These are phyloP conservation scores for Tricladium varicosporioides DNA, from an alignment of 2,329 filamentous ascomycete genomes.

Conservation along the genomic window DNA sequence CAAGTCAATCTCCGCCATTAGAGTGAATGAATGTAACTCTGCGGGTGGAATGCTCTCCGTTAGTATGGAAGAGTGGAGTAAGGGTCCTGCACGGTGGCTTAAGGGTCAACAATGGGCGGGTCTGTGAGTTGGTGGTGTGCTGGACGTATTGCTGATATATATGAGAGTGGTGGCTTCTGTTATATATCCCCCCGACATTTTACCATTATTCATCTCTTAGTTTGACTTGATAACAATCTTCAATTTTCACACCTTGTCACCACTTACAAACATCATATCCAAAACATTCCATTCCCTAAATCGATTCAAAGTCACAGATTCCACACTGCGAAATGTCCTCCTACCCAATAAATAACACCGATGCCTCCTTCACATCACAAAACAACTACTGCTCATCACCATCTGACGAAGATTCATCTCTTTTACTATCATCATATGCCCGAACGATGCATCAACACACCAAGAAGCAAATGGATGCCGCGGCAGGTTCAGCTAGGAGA, in stretches of 20 bases:
- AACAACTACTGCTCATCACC: background rate
- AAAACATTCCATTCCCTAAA: background rate
- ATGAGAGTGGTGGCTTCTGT: too few relatives aligned
- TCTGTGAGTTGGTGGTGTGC: too few relatives aligned
- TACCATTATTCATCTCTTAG: too few relatives aligned
- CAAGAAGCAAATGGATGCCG: constrained; percentile 62
- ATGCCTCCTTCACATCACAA: background rate
- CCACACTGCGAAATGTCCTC: background rate
- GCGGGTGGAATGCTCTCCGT: too few relatives aligned
- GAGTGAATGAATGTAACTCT: too few relatives aligned
- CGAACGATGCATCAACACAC: constrained; percentile 64
- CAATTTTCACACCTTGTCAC: background rate
- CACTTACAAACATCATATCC: background rate
- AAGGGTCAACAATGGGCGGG: too few relatives aligned
- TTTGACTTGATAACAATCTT: too few relatives aligned
- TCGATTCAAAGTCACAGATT: background rate
- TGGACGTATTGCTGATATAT: too few relatives aligned
- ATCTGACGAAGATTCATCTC: background rate
- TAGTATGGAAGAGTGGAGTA: too few relatives aligned
- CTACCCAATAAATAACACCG: background rate
- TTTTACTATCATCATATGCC: constrained; percentile 45
- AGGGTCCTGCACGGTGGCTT: too few relatives aligned
- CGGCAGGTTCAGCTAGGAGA: constrained; percentile 43
- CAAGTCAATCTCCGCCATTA: too few relatives aligned
- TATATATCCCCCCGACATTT: too few relatives aligned